Conservation (phyloP, 192 early-diverging fungal species). For the Radiomyces spectabilis region DNA sequence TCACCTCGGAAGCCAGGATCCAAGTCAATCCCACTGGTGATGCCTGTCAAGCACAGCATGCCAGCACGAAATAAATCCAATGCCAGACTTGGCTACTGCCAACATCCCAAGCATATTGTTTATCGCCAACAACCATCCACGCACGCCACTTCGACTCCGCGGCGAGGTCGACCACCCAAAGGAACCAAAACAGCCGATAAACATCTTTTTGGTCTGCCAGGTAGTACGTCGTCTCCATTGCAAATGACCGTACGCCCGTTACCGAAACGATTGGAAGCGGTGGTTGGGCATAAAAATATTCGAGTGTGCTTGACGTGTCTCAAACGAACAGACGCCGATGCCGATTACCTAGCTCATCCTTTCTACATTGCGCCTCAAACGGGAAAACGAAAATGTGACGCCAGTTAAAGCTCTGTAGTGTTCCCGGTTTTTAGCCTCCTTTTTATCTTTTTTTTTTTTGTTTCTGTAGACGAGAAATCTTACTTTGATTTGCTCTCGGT, state of each 20-base stretch:
- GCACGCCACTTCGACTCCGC: not conserved
- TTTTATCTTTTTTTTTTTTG: too few species aligned
- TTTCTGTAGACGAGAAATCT: too few species aligned
- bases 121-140: constrained; percentile 6
- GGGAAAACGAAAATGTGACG: not conserved
- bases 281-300: constrained; percentile 15
- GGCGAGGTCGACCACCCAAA: constrained; percentile 18
- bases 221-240: too few species aligned
- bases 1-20: too few species aligned
- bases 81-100: constrained; percentile 4
- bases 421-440: too few species aligned
- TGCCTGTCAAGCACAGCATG: not conserved
- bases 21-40: too few species aligned
- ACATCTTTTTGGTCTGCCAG: not conserved
- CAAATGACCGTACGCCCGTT: constrained; percentile 15
- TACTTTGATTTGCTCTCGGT: too few species aligned
- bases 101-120: constrained; percentile 10
- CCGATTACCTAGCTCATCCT: constrained; percentile 4
- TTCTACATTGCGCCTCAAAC: constrained; percentile 13
- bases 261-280: constrained; percentile 21
- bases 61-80: not conserved
- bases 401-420: too few species aligned
- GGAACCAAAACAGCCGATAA: not conserved
- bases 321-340: constrained; percentile 19
- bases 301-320: constrained; percentile 25